These are phyloP conservation scores for Neonectria sp. DNA, from an alignment of 2,329 filamentous ascomycete species.

Conservation along the genomic window DNA sequence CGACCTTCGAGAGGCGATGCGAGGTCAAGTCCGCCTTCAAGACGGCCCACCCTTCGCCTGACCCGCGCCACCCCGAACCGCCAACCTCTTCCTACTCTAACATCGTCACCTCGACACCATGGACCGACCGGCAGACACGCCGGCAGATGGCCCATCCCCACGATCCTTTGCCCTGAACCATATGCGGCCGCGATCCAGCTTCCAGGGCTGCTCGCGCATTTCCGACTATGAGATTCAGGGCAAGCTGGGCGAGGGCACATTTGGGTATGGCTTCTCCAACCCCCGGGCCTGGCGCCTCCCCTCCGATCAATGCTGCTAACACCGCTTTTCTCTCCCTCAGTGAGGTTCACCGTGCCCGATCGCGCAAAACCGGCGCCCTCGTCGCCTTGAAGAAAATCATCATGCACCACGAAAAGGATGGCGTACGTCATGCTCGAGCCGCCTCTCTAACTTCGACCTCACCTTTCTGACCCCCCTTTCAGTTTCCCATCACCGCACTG, in stretches of 20 bases:
- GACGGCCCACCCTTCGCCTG: slow-evolving; percentile 31
- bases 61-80: slow-evolving; percentile 41
- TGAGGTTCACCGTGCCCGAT: slow-evolving; percentile 92
- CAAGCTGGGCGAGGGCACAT: slow-evolving; percentile 95
- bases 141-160: slow-evolving; percentile 63
- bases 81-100: slow-evolving; percentile 13
- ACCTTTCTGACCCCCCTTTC: slow-evolving; percentile 30
- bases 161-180: slow-evolving; percentile 71
- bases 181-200: slow-evolving; percentile 72
- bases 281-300: slow-evolving; percentile 28
- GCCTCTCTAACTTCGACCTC: not conserved
- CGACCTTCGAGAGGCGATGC: slow-evolving; percentile 27
- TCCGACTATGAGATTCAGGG: slow-evolving; percentile 83
- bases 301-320: slow-evolving; percentile 18
- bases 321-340: slow-evolving; percentile 55
- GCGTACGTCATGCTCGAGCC: slow-evolving; percentile 66
- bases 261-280: slow-evolving; percentile 73
- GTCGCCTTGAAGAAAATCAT: slow-evolving; percentile 98
- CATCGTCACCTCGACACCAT: slow-evolving; percentile 39
- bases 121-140: slow-evolving; percentile 50
- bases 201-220: slow-evolving; percentile 88
- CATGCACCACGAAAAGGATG: slow-evolving; percentile 99
- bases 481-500: slow-evolving; percentile 98
- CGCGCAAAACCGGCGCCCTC: slow-evolving; percentile 79
- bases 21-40: slow-evolving; percentile 13